Evolutionary conservation across 1,139 yeast genomes (phyloP).

Genomic region (Taphrina betulina): DNA sequence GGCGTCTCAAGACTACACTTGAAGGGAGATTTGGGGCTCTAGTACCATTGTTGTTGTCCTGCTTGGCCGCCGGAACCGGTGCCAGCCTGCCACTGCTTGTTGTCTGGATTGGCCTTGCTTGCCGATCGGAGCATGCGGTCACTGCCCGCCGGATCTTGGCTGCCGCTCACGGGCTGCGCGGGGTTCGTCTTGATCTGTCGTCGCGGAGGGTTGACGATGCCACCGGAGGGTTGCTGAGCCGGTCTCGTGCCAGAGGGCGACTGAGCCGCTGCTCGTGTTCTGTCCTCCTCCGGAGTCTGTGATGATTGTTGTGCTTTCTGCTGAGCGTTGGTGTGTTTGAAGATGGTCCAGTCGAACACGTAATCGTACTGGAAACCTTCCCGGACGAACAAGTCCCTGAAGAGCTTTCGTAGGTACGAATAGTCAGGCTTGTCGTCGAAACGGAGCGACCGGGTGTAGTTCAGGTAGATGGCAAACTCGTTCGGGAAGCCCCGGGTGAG

Average conservation of each 20-base stretch:
- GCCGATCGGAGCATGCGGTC: constrained; percentile 30
- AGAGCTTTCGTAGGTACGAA: constrained; percentile 78
- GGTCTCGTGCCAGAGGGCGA: constrained; percentile 1
- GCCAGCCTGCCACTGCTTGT: too few relatives aligned
- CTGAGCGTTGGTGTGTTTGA: constrained; percentile 53
- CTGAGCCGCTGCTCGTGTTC: constrained; percentile 3
- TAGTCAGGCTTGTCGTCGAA: constrained; percentile 98
- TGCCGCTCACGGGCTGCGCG: constrained; percentile 13
- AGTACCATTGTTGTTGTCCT: constrained; percentile 25
- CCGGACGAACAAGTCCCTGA: constrained; percentile 83
- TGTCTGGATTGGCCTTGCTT: constrained; percentile 25
- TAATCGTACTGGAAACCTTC: constrained; percentile 92
- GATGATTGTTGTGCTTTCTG: constrained; percentile 15
- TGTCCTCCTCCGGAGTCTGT: constrained; percentile 11
- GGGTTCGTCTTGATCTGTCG: constrained; percentile 16
- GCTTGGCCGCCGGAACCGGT: too few relatives aligned
- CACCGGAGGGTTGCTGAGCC: constrained; percentile 14
- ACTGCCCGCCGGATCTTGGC: constrained; percentile 21
- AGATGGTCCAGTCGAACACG: constrained; percentile 95
- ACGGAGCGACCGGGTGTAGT: constrained; percentile 82
- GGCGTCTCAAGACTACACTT: too few relatives aligned
- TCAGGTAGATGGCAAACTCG: constrained; percentile 84
- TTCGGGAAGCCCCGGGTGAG: constrained; percentile 88
- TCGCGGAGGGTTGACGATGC: constrained; percentile 29
- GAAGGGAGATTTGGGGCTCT: too few relatives aligned